These are phyloP conservation scores for Exophiala alcalophila DNA, from an alignment of 2,329 filamentous ascomycete genomes.

Conservation along the genomic window DNA sequence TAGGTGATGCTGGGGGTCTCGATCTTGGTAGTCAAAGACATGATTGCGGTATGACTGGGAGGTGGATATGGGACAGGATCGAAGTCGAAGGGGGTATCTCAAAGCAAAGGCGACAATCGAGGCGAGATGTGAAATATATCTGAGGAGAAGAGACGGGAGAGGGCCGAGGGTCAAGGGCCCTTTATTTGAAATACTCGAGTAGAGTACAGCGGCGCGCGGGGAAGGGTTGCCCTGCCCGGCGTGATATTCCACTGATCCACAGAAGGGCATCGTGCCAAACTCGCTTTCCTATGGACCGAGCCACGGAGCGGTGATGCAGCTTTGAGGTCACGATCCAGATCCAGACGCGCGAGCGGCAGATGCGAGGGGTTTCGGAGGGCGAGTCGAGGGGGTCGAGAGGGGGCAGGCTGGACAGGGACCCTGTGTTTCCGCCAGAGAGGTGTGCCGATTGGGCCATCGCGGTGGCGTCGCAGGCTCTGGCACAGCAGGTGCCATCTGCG, in stretches of 20 bases:
- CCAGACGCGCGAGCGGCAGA: conserved; percentile 17
- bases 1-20: conserved; percentile 41
- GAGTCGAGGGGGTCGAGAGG: conserved; percentile 3
- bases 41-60: conserved; percentile 28
- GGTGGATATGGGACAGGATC: conserved; percentile 4
- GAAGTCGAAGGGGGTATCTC: conserved; percentile 21
- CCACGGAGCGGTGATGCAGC: conserved; percentile 22
- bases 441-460: conserved; percentile 11
- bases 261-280: too few relatives aligned
- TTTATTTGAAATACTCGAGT: conserved; percentile 27
- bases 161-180: conserved; percentile 19
- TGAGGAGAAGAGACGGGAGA: conserved; percentile 34
- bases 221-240: conserved; percentile 14
- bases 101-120: conserved; percentile 5
- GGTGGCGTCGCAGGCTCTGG: too few relatives aligned
- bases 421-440: conserved; percentile 12
- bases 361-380: too few relatives aligned
- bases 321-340: conserved; percentile 9
- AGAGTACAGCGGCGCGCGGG: too few relatives aligned
- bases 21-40: conserved; percentile 41
- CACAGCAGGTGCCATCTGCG: conserved; percentile 10
- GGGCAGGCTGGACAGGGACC: conserved; percentile 7
- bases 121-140: conserved; percentile 9
- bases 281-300: conserved; percentile 31
- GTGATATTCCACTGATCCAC: too few relatives aligned